These are phyloP conservation scores for Apostasia ramifera DNA, from an alignment of 106 monocot genomes.

Conservation along the genomic window DNA sequence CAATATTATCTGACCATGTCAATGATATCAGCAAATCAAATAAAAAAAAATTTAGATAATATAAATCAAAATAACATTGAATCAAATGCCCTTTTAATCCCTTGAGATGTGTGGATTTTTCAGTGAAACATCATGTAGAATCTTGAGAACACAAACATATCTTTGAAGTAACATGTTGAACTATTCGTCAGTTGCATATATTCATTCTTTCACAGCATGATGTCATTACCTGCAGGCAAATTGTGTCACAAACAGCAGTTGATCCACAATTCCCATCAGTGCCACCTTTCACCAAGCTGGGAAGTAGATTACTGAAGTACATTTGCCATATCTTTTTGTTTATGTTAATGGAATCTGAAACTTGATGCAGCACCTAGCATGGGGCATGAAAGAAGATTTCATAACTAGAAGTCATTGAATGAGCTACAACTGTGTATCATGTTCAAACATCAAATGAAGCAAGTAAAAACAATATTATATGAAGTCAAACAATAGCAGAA, in stretches of 20 bases:
- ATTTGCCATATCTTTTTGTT: constrained; percentile 72
- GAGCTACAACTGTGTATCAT: not conserved
- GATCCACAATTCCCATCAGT: constrained; percentile 69
- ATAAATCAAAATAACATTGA: too few species aligned
- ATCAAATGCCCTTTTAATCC: too few species aligned
- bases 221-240: constrained; percentile 57
- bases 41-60: too few species aligned
- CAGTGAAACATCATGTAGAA: too few species aligned
- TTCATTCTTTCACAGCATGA: not conserved
- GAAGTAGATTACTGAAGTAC: constrained; percentile 64
- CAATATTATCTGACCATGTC: too few species aligned
- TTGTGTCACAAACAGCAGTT: constrained; percentile 78
- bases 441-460: not conserved
- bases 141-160: too few species aligned
- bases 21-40: too few species aligned
- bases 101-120: too few species aligned
- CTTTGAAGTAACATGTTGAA: too few species aligned
- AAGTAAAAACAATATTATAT: not conserved
- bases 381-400: not conserved
- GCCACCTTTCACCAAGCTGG: constrained; percentile 55
- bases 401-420: not conserved
- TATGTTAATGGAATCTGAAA: constrained; percentile 76
- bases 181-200: too few species aligned
- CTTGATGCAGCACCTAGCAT: constrained; percentile 53
- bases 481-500: too few species aligned